Conservation (phyloP, 164 flowering plant genomes). For the Protea cynaroides region DNA sequence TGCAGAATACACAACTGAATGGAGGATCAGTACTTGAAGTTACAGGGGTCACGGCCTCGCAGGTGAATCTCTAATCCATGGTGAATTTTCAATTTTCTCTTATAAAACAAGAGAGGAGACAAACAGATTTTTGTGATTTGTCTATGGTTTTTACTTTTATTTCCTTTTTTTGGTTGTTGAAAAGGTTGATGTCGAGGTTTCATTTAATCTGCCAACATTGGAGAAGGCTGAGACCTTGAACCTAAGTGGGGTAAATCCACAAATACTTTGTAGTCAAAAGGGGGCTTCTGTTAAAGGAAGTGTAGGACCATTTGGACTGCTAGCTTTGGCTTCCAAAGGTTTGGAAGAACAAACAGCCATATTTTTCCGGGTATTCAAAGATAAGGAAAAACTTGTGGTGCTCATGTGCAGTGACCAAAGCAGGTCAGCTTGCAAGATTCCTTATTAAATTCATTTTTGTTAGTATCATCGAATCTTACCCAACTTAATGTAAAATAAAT, state of each 20-base stretch:
- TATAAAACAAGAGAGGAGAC: too few species aligned
- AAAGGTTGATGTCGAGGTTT: conserved; percentile 51
- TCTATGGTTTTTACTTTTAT: too few species aligned
- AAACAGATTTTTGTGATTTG: too few species aligned
- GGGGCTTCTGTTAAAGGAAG: conserved; percentile 34
- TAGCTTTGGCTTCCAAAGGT: conserved; percentile 41
- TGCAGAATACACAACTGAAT: conserved; percentile 1
- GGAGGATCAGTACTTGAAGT: conserved; percentile 27
- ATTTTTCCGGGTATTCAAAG: conserved; percentile 50
- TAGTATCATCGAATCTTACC: too few species aligned
- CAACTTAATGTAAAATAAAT: not conserved
- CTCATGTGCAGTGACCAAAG: conserved; percentile 73
- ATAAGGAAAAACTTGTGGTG: conserved; percentile 27
- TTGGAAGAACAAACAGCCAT: conserved; percentile 54
- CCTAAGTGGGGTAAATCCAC: conserved; percentile 41
- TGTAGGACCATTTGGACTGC: conserved; percentile 60
- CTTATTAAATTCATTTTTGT: too few species aligned
- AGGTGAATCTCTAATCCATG: conserved; percentile 17
- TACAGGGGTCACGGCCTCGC: conserved; percentile 30
- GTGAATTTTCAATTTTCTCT: too few species aligned
- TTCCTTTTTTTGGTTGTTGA: not conserved
- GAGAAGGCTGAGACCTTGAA: conserved; percentile 36
- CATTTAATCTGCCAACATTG: conserved; percentile 28
- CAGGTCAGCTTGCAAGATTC: conserved; percentile 29
- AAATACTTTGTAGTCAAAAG: conserved; percentile 33